Evolutionary conservation across 106 monocot species (phyloP), one percentile per base, ranked within the genome.

Genomic region (Acorus calamus): DNA sequence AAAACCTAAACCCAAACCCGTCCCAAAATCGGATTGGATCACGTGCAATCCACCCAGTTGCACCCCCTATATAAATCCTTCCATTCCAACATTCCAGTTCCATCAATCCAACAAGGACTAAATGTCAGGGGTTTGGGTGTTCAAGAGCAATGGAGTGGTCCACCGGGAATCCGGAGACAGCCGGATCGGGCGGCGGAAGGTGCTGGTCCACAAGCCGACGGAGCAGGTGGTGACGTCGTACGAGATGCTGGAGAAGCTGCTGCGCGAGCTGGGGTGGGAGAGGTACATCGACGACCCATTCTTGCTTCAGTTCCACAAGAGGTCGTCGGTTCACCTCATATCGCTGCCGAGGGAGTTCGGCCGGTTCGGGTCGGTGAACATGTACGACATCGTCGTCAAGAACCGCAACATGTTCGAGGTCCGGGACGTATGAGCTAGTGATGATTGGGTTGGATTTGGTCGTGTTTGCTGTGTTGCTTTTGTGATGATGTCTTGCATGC

Each of bases 371-470:
- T 67, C 81, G 8, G 79, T 85, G 7, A 78, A 89, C 64, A 89
- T 89, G 89, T 89, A 82, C 59, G 89, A 89, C 63, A 73, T 89
- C 57, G 89, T 89, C 54, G 89, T 89, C 68, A 84, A 85, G 77
- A 75, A 60, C 46, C 75, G 89, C 43, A 85, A 89, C 62, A 66
- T 77, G 55, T 89, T 89, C 50, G 82, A 85, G 79, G 89, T 89
- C 59, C 73, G 81, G 11, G 85, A 89, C 54, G 73, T 60, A 8
- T 77, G 77, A 77, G 7, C 11, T 58, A 28, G 28, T 28, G 28
- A 28, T 28, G 28, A 28, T 28, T 28, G 28, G 28, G 28, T 28
- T 28, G 28, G 28, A 28, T 28, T 28, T 28, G 28, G 28, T 28
- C 28, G 28, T 28, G 28, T 1, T 28, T 28, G 28, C 28, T 28